Conservation (phyloP, 2,329 filamentous ascomycete genomes). For the Colletotrichum cereale region DNA sequence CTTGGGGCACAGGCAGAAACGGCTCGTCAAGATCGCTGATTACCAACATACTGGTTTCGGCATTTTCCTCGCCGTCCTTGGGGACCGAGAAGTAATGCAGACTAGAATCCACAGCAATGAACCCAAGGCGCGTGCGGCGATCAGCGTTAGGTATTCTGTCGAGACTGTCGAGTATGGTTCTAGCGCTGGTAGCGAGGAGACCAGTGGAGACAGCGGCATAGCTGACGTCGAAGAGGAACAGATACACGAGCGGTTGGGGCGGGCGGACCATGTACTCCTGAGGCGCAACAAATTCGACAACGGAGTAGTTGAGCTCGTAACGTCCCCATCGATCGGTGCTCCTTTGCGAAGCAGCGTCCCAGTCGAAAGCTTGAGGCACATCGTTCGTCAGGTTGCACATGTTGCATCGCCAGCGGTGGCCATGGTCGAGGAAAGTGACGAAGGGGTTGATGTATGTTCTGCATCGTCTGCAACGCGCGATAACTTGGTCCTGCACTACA, state of each 20-base stretch:
- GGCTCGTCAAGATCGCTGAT: slow-evolving; percentile 96
- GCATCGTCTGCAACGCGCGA: slow-evolving; percentile 95
- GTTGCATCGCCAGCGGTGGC: slow-evolving; percentile 98
- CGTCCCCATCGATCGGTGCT: slow-evolving; percentile 92
- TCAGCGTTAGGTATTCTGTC: slow-evolving; percentile 99
- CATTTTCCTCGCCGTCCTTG: slow-evolving; percentile 85
- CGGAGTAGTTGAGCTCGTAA: slow-evolving; percentile 93
- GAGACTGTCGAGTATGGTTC: slow-evolving; percentile 94
- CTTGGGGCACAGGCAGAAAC: slow-evolving; percentile 92
- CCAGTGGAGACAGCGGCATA: slow-evolving; percentile 91
- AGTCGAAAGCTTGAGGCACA: slow-evolving; percentile 98
- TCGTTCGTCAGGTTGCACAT: slow-evolving; percentile 99
- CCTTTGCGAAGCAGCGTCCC: slow-evolving; percentile 93
- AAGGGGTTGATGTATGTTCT: slow-evolving; percentile 98
- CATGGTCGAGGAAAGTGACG: slow-evolving; percentile 95
- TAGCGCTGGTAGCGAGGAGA: slow-evolving; percentile 89
- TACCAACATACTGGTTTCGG: slow-evolving; percentile 90
- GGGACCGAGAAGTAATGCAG: slow-evolving; percentile 97
- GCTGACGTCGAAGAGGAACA: slow-evolving; percentile 96
- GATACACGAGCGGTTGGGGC: slow-evolving; percentile 93
- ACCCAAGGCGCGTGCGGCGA: slow-evolving; percentile 89
- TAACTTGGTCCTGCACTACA: slow-evolving; percentile 95
- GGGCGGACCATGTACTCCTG: slow-evolving; percentile 99
- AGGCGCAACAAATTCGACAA: slow-evolving; percentile 96
- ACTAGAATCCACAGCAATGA: slow-evolving; percentile 94